Base-by-base conservation (phyloP, 164 flowering plant species). In the Berberis thunbergii region DNA sequence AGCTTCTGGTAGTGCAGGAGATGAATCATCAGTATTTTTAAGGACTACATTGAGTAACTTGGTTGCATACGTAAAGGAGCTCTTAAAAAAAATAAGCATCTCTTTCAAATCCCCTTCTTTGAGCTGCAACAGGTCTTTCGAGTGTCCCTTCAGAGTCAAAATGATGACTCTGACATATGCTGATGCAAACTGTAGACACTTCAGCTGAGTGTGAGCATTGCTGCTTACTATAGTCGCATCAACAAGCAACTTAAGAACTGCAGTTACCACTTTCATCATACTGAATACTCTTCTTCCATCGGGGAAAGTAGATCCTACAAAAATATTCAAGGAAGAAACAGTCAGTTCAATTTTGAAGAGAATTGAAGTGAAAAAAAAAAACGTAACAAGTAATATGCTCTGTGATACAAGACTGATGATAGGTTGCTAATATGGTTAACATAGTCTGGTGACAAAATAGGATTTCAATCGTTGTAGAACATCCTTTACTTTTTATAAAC, bases 51-150 rank as follows among this genome's bases (percentile, higher is more conserved):
- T 81, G 45, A 91, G 80, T 56, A 89, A 73, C 78, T 85, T 91
- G 67, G 88, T 76, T 55, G 84, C 87, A 69, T 91, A 91, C 48
- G 86, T 85, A 78, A 81, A 78, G 44, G 89, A 89, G 74, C 92
- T 91, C 74, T 78, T 85, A 65, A 89, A 67, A 64, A 81, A 88
- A 4, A 63, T 5, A 59, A 78, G 62, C 45, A 68, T 67, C 49
- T 85, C 96, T 70, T 69, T 82, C 64, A 73, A 41, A 57, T 74
- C 75, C 26, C 26, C 26, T 60, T 85, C 87, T 13, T 66, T 74
- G 43, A 79, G 65, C 61, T 73, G 81, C 62, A 68, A 43, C 48
- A 63, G 63, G 11, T 71, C 67, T 39, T 45, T 49, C 38, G 67
- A 70, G 61, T 66, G 71, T 63, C 70, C 70, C 49, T 68, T 67